phyloP scores from a whole-genome alignment of 2,329 filamentous ascomycete genomes.

The Trichoderma sp. region DNA sequence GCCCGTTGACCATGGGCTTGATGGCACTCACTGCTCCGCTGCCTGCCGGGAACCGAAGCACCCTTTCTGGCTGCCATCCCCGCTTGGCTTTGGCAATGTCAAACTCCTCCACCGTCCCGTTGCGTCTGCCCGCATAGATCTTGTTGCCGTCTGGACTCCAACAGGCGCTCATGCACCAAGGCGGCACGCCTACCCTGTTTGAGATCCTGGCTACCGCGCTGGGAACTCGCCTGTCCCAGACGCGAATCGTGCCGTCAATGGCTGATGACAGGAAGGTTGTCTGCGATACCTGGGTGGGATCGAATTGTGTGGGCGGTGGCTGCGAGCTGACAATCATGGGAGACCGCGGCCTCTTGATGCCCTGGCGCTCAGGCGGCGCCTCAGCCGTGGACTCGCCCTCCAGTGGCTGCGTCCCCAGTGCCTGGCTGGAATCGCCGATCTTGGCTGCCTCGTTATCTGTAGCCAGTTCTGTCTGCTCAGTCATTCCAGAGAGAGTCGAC shows the following conservation, averaged over 20 bases:
- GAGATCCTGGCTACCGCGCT: constrained; percentile 78
- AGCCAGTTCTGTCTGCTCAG: constrained; percentile 18
- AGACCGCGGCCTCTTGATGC: constrained; percentile 33
- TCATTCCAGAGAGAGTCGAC: constrained; percentile 6
- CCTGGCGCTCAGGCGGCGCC: background rate
- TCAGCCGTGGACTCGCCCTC: constrained; percentile 6
- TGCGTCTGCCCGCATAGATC: constrained; percentile 89
- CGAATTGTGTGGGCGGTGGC: constrained; percentile 47
- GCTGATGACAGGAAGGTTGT: constrained; percentile 86
- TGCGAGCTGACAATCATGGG: constrained; percentile 42
- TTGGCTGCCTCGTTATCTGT: background rate
- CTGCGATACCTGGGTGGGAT: constrained; percentile 64
- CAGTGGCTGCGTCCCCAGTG: constrained; percentile 10
- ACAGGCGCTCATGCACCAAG: constrained; percentile 97
- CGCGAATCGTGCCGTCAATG: constrained; percentile 83
- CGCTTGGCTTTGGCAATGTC: constrained; percentile 73
- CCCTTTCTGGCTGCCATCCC: constrained; percentile 72
- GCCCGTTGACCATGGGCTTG: constrained; percentile 86
- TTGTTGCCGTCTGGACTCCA: constrained; percentile 96
- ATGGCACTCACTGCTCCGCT: constrained; percentile 89
- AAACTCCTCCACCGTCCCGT: constrained; percentile 93
- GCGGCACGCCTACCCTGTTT: constrained; percentile 74
- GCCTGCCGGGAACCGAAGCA: constrained; percentile 84
- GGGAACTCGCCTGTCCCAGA: constrained; percentile 84
- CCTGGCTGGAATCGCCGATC: background rate